Percentiles rank a stretch among this genome's conserved stretches.
Evolutionary conservation across 2,329 filamentous ascomycete genomes (phyloP).

Genomic region (Xylariaceae sp.): DNA sequence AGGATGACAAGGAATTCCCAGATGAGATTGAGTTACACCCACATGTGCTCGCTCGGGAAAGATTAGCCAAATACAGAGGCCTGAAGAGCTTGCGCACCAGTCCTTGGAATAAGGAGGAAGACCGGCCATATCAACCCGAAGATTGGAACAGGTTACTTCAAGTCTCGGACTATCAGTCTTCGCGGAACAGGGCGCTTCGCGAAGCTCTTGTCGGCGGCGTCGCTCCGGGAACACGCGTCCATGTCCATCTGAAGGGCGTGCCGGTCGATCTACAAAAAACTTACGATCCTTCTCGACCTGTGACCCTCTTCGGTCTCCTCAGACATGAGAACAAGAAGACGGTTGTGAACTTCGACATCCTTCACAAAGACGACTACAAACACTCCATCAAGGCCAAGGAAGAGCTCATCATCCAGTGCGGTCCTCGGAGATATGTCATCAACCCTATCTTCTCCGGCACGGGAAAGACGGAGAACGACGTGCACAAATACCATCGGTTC

Average conservation of each 20-base stretch:
- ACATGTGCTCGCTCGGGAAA: constrained; percentile 76
- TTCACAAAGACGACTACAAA: constrained; percentile 70
- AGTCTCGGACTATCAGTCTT: constrained; percentile 82
- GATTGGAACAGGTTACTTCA: constrained; percentile 84
- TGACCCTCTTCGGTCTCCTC: constrained; percentile 79
- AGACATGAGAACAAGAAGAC: constrained; percentile 94
- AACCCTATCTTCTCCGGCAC: constrained; percentile 85
- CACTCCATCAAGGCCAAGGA: constrained; percentile 84
- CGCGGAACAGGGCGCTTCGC: constrained; percentile 67
- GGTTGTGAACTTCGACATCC: constrained; percentile 83
- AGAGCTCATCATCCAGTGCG: constrained; percentile 85
- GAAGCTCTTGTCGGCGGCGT: constrained; percentile 90
- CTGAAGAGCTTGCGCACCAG: constrained; percentile 87
- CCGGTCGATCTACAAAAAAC: constrained; percentile 39
- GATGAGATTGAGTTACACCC: constrained; percentile 95
- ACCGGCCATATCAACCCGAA: constrained; percentile 78
- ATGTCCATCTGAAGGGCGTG: constrained; percentile 62
- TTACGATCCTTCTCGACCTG: constrained; percentile 51
- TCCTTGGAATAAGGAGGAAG: constrained; percentile 83
- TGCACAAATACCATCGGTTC: constrained; percentile 93
- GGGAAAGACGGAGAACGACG: constrained; percentile 91
- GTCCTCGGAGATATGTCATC: constrained; percentile 77
- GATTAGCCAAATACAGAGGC: constrained; percentile 80
- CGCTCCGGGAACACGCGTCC: constrained; percentile 73
- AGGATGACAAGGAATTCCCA: constrained; percentile 91